Percentiles rank a stretch among this genome's conserved stretches.
These are phyloP conservation scores for Komagataella mondaviorum DNA, from an alignment of 805 yeast species.

Conservation along the genomic window DNA sequence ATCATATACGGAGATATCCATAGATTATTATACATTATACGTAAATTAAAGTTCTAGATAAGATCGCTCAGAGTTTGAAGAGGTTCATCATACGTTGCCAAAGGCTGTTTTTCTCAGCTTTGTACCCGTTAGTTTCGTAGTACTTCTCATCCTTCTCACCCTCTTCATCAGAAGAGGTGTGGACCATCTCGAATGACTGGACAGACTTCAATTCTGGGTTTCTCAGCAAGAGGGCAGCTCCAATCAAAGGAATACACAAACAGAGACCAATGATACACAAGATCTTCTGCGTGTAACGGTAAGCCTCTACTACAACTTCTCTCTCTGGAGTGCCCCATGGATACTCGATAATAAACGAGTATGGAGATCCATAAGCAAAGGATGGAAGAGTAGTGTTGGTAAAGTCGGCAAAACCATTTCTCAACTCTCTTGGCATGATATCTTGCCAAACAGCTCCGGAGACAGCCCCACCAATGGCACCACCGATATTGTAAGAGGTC, in stretches of 20 bases:
- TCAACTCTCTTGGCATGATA: constrained; percentile 30
- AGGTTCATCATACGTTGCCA: neutral
- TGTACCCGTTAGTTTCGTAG: neutral
- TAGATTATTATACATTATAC: no score
- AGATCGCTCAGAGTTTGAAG: neutral
- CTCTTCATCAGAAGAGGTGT: neutral
- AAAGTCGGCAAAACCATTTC: constrained; percentile 14
- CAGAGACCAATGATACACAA: constrained; percentile 42
- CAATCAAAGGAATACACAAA: constrained; percentile 39
- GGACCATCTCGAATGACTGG: constrained; percentile 6
- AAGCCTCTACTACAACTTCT: constrained; percentile 40
- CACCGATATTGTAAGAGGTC: constrained; percentile 47
- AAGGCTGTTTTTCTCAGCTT: neutral
- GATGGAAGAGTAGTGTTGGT: constrained; percentile 25
- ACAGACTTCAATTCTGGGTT: constrained; percentile 18
- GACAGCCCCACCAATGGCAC: constrained; percentile 48
- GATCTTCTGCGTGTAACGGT: constrained; percentile 43
- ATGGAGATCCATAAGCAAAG: constrained; percentile 39
- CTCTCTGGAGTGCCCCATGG: constrained; percentile 57
- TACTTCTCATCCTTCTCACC: neutral
- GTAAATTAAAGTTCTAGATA: neutral
- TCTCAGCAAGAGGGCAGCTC: constrained; percentile 33
- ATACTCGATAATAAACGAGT: constrained; percentile 28
- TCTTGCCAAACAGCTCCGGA: constrained; percentile 68
- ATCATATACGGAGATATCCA: neutral